Conservation (phyloP, 1,139 yeast genomes). For the Zygoascus sp. region DNA sequence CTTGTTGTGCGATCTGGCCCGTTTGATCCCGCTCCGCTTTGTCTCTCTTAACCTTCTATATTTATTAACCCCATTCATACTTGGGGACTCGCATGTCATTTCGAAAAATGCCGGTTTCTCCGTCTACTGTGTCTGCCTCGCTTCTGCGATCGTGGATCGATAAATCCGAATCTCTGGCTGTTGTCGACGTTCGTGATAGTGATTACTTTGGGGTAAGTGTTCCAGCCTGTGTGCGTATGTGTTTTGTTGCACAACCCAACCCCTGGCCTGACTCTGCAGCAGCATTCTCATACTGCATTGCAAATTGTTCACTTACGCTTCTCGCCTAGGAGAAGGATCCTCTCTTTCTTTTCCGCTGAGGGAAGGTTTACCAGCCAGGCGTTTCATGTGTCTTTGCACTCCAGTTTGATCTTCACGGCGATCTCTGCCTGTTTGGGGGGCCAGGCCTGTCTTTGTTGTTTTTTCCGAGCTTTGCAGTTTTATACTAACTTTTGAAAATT, state of each 20-base stretch:
- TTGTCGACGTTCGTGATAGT: slow-evolving; percentile 83
- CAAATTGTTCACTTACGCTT: too few species aligned
- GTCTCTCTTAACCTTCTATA: neutral
- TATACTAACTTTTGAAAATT: slow-evolving; percentile 22
- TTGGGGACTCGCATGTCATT: neutral
- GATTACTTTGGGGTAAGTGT: slow-evolving; percentile 60
- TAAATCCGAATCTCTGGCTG: slow-evolving; percentile 39
- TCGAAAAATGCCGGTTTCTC: slow-evolving; percentile 3
- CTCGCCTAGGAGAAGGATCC: too few species aligned
- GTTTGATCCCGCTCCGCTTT: neutral
- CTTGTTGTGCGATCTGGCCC: neutral
- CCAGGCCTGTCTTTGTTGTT: too few species aligned
- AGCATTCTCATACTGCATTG: too few species aligned
- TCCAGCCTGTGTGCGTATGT: neutral
- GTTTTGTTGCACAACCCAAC: neutral
- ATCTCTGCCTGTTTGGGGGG: neutral
- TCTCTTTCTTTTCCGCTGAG: neutral
- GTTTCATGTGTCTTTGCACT: neutral
- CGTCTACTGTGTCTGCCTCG: slow-evolving; percentile 19
- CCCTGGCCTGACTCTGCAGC: neutral
- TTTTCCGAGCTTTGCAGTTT: neutral
- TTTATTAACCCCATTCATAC: slow-evolving; percentile 2
- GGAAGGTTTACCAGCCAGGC: neutral
- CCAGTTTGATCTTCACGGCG: neutral
- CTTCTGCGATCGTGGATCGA: slow-evolving; percentile 30